These are phyloP conservation scores for Verticillium nonalfalfae DNA, from an alignment of 2,329 filamentous ascomycete species.

Conservation along the genomic window DNA sequence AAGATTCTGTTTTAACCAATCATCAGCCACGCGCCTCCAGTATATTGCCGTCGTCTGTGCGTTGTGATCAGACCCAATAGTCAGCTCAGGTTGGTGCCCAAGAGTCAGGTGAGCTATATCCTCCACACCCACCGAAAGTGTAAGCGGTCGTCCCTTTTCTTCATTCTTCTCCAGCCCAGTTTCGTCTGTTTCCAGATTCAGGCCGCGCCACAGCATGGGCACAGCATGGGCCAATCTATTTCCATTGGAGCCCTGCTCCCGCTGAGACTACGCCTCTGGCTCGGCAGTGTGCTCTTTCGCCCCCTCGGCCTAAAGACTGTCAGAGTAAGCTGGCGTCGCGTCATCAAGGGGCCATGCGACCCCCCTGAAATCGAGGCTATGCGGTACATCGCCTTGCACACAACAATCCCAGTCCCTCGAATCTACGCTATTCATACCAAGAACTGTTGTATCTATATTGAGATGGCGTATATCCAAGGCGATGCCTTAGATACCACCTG, in stretches of 20 bases:
- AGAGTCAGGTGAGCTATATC: no score
- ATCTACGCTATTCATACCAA: slow-evolving; percentile 16
- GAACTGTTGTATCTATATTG: slow-evolving; percentile 14
- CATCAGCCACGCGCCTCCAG: no score
- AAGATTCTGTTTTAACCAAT: no score
- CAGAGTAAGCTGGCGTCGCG: slow-evolving; percentile 19
- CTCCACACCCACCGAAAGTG: no score
- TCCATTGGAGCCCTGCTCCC: slow-evolving; percentile 13
- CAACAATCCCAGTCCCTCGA: slow-evolving; percentile 18
- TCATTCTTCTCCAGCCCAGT: background rate
- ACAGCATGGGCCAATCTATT: slow-evolving; percentile 18
- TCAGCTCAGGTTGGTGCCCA: no score
- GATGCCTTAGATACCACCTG: slow-evolving; percentile 12
- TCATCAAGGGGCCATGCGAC: slow-evolving; percentile 22
- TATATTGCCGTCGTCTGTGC: no score
- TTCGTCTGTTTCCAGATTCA: background rate
- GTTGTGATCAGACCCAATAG: no score
- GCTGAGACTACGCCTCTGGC: slow-evolving; percentile 17
- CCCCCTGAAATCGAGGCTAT: slow-evolving; percentile 21
- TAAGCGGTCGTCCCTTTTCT: no score
- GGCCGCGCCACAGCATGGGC: background rate
- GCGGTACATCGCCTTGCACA: slow-evolving; percentile 20
- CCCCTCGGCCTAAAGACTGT: slow-evolving; percentile 7
- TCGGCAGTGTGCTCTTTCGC: slow-evolving; percentile 17
- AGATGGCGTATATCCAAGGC: slow-evolving; percentile 19